Evolutionary conservation across 2,329 filamentous ascomycete genomes (phyloP).

Genomic region (Ambrosiella beaveri): DNA sequence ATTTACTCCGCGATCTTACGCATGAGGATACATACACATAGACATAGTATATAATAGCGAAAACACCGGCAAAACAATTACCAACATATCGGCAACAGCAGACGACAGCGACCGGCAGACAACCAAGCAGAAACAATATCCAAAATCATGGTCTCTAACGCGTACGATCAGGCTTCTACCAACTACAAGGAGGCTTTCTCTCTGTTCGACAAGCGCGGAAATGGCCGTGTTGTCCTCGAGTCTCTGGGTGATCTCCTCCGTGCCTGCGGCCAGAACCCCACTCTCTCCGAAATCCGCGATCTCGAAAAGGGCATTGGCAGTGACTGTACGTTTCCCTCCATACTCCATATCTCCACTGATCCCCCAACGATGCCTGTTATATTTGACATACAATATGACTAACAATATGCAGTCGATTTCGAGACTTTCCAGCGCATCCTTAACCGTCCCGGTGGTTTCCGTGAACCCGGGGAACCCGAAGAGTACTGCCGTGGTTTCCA

Average conservation of each 20-base stretch:
- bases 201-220: constrained; percentile 98
- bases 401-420: constrained; percentile 60
- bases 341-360: neutral
- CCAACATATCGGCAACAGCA: too few relatives aligned
- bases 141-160: constrained; percentile 26
- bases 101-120: neutral
- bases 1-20: too few relatives aligned
- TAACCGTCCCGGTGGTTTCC: constrained; percentile 94
- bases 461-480: constrained; percentile 91
- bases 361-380: neutral
- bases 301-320: constrained; percentile 76
- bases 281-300: constrained; percentile 78
- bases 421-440: constrained; percentile 93
- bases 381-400: neutral
- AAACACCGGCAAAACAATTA: too few relatives aligned
- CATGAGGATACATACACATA: too few relatives aligned
- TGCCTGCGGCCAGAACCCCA: constrained; percentile 96
- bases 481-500: constrained; percentile 98
- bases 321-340: constrained; percentile 57
- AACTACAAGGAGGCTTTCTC: constrained; percentile 99
- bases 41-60: too few relatives aligned
- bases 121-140: neutral
- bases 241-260: constrained; percentile 84
- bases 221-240: constrained; percentile 73
- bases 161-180: constrained; percentile 52